Percentiles rank a stretch among this genome's conserved stretches.
Conservation (phyloP, 164 flowering plant species). For the Piper betle region DNA sequence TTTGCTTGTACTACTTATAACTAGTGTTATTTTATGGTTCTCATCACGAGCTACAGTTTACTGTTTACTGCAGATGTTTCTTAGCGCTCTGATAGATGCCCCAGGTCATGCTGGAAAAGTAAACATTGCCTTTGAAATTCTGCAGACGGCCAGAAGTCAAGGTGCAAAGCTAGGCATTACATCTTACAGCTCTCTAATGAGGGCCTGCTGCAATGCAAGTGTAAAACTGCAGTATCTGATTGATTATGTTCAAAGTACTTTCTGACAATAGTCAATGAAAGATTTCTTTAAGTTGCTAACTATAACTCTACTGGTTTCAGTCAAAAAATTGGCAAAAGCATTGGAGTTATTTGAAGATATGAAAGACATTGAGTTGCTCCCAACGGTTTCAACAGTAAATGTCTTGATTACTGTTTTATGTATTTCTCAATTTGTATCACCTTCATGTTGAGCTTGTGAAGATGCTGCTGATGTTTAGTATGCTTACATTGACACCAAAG, state of each 20-base stretch:
- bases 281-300: not conserved
- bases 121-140: conserved; percentile 65
- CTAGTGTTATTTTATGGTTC: not conserved
- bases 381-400: conserved; percentile 75
- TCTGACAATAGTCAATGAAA: not conserved
- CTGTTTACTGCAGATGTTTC: conserved; percentile 55
- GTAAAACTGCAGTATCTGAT: not conserved
- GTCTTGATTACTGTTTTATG: conserved; percentile 87
- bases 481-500: too few species aligned
- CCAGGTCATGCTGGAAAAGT: conserved; percentile 90
- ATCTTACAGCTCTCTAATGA: conserved; percentile 88
- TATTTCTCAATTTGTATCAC: conserved; percentile 23
- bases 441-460: not conserved
- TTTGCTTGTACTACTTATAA: too few species aligned
- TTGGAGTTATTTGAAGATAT: conserved; percentile 63
- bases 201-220: conserved; percentile 92
- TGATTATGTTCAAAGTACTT: not conserved
- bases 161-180: conserved; percentile 54
- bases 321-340: conserved; percentile 77
- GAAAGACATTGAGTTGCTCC: conserved; percentile 43
- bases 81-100: conserved; percentile 81
- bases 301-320: conserved; percentile 21
- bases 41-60: not conserved
- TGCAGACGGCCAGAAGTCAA: conserved; percentile 39
- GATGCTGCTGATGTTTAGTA: too few species aligned